These are phyloP conservation scores for Trichoderma cornu-damae DNA, from an alignment of 2,329 filamentous ascomycete species.

Conservation along the genomic window DNA sequence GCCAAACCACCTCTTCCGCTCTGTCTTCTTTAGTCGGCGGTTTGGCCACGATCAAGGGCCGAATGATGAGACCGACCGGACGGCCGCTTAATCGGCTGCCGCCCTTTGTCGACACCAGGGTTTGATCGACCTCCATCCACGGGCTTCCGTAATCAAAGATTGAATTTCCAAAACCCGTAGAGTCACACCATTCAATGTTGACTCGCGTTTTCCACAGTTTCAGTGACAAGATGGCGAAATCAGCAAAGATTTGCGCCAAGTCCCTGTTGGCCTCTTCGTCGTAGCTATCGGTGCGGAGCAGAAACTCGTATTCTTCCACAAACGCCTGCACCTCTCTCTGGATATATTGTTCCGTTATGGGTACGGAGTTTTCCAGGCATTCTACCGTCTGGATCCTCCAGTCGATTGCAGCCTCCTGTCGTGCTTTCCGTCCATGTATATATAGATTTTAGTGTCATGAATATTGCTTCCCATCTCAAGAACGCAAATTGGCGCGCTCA, in stretches of 20 bases:
- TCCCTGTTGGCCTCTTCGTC: background rate
- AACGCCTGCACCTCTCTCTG: background rate
- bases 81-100: background rate
- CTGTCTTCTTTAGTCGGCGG: background rate
- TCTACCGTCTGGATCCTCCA: background rate
- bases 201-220: background rate
- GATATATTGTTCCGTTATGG: background rate
- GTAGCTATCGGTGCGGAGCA: background rate
- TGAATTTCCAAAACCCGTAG: background rate
- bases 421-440: background rate
- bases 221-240: background rate
- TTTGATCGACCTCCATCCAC: background rate
- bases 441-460: background rate
- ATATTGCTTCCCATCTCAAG: accelerated
- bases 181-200: background rate
- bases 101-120: background rate
- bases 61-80: background rate
- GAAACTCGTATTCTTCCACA: background rate
- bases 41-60: background rate
- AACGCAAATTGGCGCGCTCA: too few relatives aligned
- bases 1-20: background rate
- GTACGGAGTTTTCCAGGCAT: background rate
- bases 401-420: background rate
- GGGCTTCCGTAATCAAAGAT: background rate
- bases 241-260: background rate